These are phyloP conservation scores for Rehmannia glutinosa DNA, from an alignment of 257 asterid species.

Conservation along the genomic window DNA sequence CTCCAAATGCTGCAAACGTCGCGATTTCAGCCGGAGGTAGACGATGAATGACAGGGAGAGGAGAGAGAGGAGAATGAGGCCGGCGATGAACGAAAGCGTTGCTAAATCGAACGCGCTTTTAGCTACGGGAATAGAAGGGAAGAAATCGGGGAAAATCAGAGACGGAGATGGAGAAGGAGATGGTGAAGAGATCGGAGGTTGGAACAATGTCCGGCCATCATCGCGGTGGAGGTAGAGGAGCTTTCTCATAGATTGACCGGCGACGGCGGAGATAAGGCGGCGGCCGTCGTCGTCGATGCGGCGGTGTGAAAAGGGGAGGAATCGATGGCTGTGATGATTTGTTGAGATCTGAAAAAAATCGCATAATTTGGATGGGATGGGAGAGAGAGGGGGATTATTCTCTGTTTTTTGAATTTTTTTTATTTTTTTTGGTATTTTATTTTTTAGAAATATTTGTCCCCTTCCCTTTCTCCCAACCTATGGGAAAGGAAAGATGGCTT, in stretches of 20 bases:
- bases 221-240: conserved; percentile 23
- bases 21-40: conserved; percentile 45
- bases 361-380: conserved; percentile 33
- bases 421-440: neutral
- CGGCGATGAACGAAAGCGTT: conserved; percentile 28
- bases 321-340: conserved; percentile 1
- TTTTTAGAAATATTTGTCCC: neutral
- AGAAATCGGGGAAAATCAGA: neutral
- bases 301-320: neutral
- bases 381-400: neutral
- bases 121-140: conserved; percentile 23
- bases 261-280: conserved; percentile 18
- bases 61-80: conserved; percentile 44
- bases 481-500: neutral
- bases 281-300: conserved; percentile 27
- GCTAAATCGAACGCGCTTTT: conserved; percentile 39
- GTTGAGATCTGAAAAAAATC: conserved; percentile 23
- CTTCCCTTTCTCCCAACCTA: conserved; percentile 13
- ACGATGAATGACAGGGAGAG: conserved; percentile 39
- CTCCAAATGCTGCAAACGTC: conserved; percentile 36
- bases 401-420: neutral
- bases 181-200: neutral
- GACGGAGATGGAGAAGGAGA: neutral
- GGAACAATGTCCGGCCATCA: neutral
- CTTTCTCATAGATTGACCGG: conserved; percentile 50